phyloP scores from a whole-genome alignment of 2,329 filamentous ascomycete species.

The Penicillium sp. region DNA sequence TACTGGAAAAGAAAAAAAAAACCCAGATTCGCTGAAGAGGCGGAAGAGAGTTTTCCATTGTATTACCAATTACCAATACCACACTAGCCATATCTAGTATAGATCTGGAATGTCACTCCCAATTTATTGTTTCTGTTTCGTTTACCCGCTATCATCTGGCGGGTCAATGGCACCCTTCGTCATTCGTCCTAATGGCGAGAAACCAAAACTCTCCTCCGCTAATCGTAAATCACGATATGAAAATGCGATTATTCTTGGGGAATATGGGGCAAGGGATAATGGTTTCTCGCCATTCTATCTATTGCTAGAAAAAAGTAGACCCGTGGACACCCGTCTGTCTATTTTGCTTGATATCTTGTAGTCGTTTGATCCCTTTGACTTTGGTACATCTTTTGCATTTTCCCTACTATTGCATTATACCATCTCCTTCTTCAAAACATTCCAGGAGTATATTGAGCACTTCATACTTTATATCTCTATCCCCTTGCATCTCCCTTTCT shows the following conservation, averaged over 20 bases:
- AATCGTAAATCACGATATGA: not conserved
- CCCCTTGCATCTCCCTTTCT: not conserved
- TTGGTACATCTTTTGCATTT: constrained; percentile 5
- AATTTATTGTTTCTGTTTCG: not conserved
- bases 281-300: not conserved
- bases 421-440: not conserved
- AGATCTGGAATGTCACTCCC: not conserved
- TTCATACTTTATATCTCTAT: not conserved
- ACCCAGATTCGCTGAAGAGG: not conserved
- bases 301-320: not conserved
- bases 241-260: not conserved
- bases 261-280: constrained; percentile 2
- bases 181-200: not conserved
- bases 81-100: not conserved
- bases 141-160: constrained; percentile 10
- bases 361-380: not conserved
- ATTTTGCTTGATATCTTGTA: not conserved
- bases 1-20: not conserved
- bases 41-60: not conserved
- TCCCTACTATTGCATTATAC: not conserved
- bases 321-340: not conserved
- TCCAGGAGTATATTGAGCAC: not conserved
- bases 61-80: not conserved
- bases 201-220: not conserved
- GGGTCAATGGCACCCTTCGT: not conserved